Percentiles rank a stretch among this genome's conserved stretches.
Conservation (phyloP, 2,329 filamentous ascomycete genomes). For the Malbranchea zuffiana region DNA sequence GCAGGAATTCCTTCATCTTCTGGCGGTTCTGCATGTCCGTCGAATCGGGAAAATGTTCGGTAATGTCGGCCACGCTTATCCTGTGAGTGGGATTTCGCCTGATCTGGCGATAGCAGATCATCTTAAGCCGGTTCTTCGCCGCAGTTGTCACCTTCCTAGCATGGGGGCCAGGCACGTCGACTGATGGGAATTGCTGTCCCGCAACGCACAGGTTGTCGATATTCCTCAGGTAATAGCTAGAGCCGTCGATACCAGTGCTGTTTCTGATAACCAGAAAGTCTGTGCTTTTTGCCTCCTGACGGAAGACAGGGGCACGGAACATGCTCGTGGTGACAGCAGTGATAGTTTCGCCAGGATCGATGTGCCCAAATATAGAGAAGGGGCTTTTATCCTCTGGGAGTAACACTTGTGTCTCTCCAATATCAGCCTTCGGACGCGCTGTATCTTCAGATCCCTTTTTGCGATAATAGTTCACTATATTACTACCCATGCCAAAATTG, state of each 20-base stretch:
- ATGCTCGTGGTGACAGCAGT: conserved; percentile 90
- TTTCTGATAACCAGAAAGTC: conserved; percentile 84
- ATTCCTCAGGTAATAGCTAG: conserved; percentile 71
- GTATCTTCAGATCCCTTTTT: conserved; percentile 70
- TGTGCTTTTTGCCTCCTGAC: conserved; percentile 62
- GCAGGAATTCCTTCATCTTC: conserved; percentile 92
- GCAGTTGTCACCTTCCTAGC: conserved; percentile 92
- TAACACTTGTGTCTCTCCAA: conserved; percentile 80
- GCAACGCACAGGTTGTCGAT: conserved; percentile 87
- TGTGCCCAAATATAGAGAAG: conserved; percentile 87
- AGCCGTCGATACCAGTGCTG: conserved; percentile 66
- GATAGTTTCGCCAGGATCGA: conserved; percentile 80
- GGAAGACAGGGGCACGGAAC: conserved; percentile 89
- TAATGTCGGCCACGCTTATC: conserved; percentile 72
- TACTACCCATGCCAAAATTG: conserved; percentile 94
- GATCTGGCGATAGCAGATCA: conserved; percentile 85
- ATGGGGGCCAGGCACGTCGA: conserved; percentile 87
- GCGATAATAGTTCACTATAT: conserved; percentile 93
- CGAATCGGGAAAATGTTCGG: conserved; percentile 81
- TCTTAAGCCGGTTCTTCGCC: conserved; percentile 93
- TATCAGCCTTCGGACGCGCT: conserved; percentile 63
- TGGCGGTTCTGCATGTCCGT: conserved; percentile 92
- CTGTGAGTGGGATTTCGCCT: conserved; percentile 59
- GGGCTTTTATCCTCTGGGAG: conserved; percentile 91
- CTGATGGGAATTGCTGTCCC: conserved; percentile 82